These are phyloP conservation scores for Biancaea sappan DNA, from an alignment of 306 rosid genomes.

Conservation along the genomic window DNA sequence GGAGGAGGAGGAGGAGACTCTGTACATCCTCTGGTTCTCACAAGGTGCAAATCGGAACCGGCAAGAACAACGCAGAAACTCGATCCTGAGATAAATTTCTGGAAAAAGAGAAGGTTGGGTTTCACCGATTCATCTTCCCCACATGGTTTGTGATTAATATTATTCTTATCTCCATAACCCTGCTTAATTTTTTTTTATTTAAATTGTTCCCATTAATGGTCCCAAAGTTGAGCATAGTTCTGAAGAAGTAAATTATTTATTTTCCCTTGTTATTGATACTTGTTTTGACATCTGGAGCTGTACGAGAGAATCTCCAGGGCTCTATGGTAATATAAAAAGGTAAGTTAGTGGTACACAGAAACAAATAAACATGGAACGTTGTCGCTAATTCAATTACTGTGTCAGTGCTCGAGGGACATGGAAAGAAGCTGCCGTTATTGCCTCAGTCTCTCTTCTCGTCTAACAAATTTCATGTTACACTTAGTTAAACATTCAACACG, in stretches of 20 bases:
- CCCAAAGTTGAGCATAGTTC: conserved; percentile 11
- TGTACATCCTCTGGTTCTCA: conserved; percentile 52
- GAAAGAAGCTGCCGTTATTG: conserved; percentile 17
- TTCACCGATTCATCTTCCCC: conserved; percentile 42
- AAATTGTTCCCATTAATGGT: background rate
- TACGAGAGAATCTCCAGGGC: conserved; percentile 48
- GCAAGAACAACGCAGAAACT: conserved; percentile 59
- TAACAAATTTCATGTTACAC: background rate
- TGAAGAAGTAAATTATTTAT: background rate
- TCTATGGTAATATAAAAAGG: conserved; percentile 28
- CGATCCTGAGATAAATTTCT: conserved; percentile 39
- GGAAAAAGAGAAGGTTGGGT: conserved; percentile 51
- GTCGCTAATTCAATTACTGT: conserved; percentile 18
- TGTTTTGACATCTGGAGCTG: conserved; percentile 34
- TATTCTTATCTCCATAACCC: conserved; percentile 14
- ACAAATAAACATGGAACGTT: conserved; percentile 11
- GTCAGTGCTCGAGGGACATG: conserved; percentile 2
- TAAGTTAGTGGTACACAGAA: conserved; percentile 3
- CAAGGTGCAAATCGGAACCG: conserved; percentile 87
- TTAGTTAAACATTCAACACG: background rate
- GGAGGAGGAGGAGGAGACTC: conserved; percentile 25
- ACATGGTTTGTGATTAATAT: conserved; percentile 48
- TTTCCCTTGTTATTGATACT: background rate
- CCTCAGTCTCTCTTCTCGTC: background rate
- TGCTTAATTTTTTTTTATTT: background rate